Percentiles rank a stretch among this genome's conserved stretches.
phyloP scores from a whole-genome alignment of 306 rosid genomes.

The Trichosanthes cucumerina region DNA sequence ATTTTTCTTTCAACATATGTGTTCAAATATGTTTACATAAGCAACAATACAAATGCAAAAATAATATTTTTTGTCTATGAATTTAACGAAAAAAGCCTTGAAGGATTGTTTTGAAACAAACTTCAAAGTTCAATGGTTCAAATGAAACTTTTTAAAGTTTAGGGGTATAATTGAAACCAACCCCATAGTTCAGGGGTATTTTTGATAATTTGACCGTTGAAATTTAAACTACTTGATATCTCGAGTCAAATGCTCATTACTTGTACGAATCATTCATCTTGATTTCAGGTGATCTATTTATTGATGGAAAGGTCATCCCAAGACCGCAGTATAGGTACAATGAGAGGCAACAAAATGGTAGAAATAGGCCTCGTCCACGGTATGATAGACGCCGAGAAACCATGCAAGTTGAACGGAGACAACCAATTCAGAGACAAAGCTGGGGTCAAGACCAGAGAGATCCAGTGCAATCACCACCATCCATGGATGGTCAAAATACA shows the following conservation, averaged over 20 bases:
- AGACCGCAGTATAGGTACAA: slow-evolving; percentile 77
- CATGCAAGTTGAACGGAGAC: slow-evolving; percentile 56
- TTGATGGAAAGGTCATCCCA: slow-evolving; percentile 76
- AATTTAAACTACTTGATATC: not conserved
- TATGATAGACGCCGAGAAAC: slow-evolving; percentile 58
- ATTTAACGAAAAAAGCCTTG: too few relatives aligned
- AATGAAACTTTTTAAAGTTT: too few relatives aligned
- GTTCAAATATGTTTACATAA: too few relatives aligned
- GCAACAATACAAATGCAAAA: too few relatives aligned
- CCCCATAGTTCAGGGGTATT: too few relatives aligned
- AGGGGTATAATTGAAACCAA: too few relatives aligned
- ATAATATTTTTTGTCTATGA: too few relatives aligned
- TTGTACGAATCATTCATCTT: not conserved
- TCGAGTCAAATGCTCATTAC: not conserved
- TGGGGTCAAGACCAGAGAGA: slow-evolving; percentile 34
- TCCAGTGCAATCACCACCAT: slow-evolving; percentile 27
- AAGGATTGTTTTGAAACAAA: too few relatives aligned
- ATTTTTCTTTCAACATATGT: too few relatives aligned
- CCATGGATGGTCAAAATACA: slow-evolving; percentile 18
- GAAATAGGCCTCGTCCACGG: slow-evolving; percentile 72
- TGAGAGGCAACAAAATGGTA: slow-evolving; percentile 36
- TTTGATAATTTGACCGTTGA: too few relatives aligned
- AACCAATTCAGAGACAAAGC: slow-evolving; percentile 31
- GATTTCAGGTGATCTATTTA: slow-evolving; percentile 63
- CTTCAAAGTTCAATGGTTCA: too few relatives aligned